phyloP scores from a whole-genome alignment of 1,284 basidiomycete genomes.

The Ganoderma sp. region DNA sequence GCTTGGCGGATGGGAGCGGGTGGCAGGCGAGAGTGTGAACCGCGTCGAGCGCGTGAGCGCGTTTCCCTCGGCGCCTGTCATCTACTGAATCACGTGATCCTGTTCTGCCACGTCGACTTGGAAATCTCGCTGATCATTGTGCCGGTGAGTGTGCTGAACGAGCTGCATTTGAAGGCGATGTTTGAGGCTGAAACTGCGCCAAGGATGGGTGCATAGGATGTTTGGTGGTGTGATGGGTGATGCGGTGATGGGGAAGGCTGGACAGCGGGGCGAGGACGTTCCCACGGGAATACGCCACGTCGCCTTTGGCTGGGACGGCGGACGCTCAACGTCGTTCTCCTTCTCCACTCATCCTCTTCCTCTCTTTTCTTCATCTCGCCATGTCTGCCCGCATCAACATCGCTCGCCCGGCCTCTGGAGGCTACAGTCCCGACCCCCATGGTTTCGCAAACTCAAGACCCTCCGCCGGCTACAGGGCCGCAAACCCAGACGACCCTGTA shows the following conservation, averaged over 20 bases:
- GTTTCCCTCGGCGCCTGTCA: slow-evolving; percentile 19
- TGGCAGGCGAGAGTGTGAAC: slow-evolving; percentile 3
- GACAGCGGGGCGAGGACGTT: slow-evolving; percentile 27
- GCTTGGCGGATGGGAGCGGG: not conserved
- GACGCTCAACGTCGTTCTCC: slow-evolving; percentile 1
- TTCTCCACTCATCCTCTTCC: slow-evolving; percentile 25
- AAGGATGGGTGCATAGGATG: slow-evolving; percentile 12
- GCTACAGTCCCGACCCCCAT: slow-evolving; percentile 69
- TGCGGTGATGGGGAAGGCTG: slow-evolving; percentile 30
- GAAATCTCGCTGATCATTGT: slow-evolving; percentile 6
- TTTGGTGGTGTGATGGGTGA: slow-evolving; percentile 30
- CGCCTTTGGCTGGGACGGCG: slow-evolving; percentile 31
- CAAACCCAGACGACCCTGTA: slow-evolving; percentile 81
- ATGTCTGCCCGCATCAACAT: slow-evolving; percentile 87
- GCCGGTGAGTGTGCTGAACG: not conserved
- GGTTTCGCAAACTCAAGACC: slow-evolving; percentile 71
- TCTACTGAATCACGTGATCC: slow-evolving; percentile 18
- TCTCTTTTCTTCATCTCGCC: slow-evolving; percentile 38
- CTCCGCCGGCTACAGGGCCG: slow-evolving; percentile 74
- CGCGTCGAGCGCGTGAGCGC: slow-evolving; percentile 26
- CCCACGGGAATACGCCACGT: slow-evolving; percentile 43
- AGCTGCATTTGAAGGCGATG: slow-evolving; percentile 14
- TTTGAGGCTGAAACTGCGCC: slow-evolving; percentile 19
- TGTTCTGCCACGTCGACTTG: not conserved
- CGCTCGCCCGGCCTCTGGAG: slow-evolving; percentile 66